Percentiles rank a stretch among this genome's conserved stretches.
Evolutionary conservation across 2,329 filamentous ascomycete genomes (phyloP).

Genomic region (Shiraia sp.): DNA sequence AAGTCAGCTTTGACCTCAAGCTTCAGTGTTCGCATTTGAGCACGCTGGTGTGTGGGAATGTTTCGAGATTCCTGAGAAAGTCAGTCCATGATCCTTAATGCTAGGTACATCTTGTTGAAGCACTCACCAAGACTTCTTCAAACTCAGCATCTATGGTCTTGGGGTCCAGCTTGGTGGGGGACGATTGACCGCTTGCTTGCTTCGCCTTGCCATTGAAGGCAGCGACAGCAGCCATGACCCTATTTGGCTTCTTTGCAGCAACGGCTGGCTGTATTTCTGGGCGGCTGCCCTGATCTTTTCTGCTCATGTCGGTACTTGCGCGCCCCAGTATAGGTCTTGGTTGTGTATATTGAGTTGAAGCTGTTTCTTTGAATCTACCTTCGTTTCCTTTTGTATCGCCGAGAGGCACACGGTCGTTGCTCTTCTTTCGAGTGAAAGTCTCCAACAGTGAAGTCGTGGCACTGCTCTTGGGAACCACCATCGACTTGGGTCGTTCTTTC

Average conservation of each 20-base stretch:
- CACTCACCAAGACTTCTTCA: constrained; percentile 61
- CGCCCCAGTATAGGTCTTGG: constrained; percentile 27
- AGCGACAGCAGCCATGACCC: constrained; percentile 68
- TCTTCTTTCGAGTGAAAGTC: constrained; percentile 44
- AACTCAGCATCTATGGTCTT: constrained; percentile 66
- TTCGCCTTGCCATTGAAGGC: constrained; percentile 61
- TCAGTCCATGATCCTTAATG: too few species aligned
- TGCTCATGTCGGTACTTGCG: constrained; percentile 33
- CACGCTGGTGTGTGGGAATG: constrained; percentile 89
- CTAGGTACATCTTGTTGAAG: constrained; percentile 28
- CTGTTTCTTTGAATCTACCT: constrained; percentile 26
- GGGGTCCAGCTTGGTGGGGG: constrained; percentile 50
- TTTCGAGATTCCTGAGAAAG: constrained; percentile 76
- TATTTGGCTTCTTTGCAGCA: constrained; percentile 49
- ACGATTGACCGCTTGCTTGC: constrained; percentile 35
- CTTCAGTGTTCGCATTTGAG: constrained; percentile 90
- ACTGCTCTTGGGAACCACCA: constrained; percentile 48
- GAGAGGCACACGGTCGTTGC: constrained; percentile 37
- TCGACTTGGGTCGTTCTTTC: constrained; percentile 57
- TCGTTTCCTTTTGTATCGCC: constrained; percentile 41
- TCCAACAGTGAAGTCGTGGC: constrained; percentile 48
- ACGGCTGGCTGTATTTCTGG: constrained; percentile 16
- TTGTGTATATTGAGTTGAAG: constrained; percentile 20
- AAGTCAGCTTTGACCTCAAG: constrained; percentile 94
- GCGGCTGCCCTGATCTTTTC: constrained; percentile 20